Evolutionary conservation across 2,329 filamentous ascomycete genomes (phyloP), one percentile per base, ranked within the genome.

Genomic region (Pyrenophora graminea): DNA sequence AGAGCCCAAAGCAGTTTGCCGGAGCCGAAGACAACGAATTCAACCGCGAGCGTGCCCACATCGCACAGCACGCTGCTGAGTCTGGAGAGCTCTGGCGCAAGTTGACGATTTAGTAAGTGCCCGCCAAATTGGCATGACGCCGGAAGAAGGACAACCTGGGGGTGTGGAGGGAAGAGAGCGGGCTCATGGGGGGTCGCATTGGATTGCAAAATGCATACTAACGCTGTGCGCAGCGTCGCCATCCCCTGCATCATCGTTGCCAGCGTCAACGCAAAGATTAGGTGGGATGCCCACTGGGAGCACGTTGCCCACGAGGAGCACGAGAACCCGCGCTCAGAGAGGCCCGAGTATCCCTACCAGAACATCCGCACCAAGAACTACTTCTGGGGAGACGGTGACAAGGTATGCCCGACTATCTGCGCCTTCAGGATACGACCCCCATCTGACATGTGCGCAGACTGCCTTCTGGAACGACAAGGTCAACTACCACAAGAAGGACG

Each of bases 361-460:
- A 99, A 99, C 84, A 89, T 99, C 77, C 89, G 94, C 75, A 84
- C 85, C 76, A 97, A 94, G 87, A 97, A 96, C 85, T 99, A 79
- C 83, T 86, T 85, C 71, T 99, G 89, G 89, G 92, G 93, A 63
- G 82, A 97, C 73, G 94, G 94, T 73, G 94, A 99, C 81, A 94
- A 97, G 89, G 89, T 91, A 62, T 69, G 81, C 6, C 6, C 17
- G 4, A 21, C 13, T n/a, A 9, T 42, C 23, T 12, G 5, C 27
- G 38, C 5, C 30, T 34, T 15, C 15, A 25, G 27, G 27, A 34
- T 50, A 42, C 19, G 33, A 31, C 17, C 39, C 18, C 13, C 7
- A 50, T 21, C 52, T 53, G 25, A 54, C 32, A 17, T 12, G 30
- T 6, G 21, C 17, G 15, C 39, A 80, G 79, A 80, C 79, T 45